Base-by-base conservation (phyloP, 306 rosid genomes). In the Sphenostylis stenocarpa region DNA sequence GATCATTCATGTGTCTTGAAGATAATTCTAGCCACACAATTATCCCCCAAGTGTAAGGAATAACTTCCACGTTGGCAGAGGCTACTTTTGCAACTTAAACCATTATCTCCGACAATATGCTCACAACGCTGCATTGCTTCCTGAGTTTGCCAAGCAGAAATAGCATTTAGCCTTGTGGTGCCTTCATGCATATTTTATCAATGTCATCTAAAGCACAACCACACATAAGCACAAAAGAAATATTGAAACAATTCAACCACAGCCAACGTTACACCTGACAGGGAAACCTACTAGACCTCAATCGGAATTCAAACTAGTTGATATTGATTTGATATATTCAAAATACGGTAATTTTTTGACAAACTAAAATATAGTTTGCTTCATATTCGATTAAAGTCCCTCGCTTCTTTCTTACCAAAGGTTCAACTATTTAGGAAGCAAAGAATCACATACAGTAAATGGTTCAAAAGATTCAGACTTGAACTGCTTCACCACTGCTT, bases 361-460 rank as follows among this genome's bases (percentile, higher is more conserved):
- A 14, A 11, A 6, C 15, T 57, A 10, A 45, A 47, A 24, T 16
- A 12, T 58, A 14, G 31, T 45, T 78, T 23, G 55, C 31, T 45
- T 78, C 52, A 34, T 28, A 47, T 28, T 76, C 73, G 38, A 39
- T 55, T 14, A 55, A 33, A 55, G 19, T 61, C 55, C 47, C 38
- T n/a, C 19, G 16, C 24, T 13, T 0, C 20, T 17, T 23, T 67
- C 24, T 48, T 41, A n/a, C 58, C 13, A 53, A 21, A 3, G 7
- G 31, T 56, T 21, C 29, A 34, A 44, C 38, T n/a, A 5, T 28
- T 41, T 62, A 48, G n/a, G 6, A 53, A 53, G 16, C 31, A 53
- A 10, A 76, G 67, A 70, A 70, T 31, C 49, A 74, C 85, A 48
- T 74, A 48, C 77, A 13, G 63, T 45, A 38, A 57, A 47, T 20